Base-by-base conservation (phyloP, 2,329 filamentous ascomycete genomes). In the Thyridium curvatum region DNA sequence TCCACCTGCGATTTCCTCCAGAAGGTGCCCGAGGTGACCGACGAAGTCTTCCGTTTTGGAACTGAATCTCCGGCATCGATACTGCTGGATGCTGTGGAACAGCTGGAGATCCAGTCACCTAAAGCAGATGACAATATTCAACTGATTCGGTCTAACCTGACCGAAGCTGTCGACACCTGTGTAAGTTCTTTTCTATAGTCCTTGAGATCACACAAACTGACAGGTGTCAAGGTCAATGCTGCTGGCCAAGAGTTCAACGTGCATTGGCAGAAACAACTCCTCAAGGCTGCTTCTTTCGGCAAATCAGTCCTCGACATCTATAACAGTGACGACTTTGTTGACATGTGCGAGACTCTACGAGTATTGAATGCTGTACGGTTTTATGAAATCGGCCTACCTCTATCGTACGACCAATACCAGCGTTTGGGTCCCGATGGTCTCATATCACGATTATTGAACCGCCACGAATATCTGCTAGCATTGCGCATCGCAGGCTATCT, bases 61-160 rank as follows among this genome's bases (percentile, higher is more conserved):
- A 93, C 91, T 3, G 87, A 88, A 40, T 91, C 89, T 0, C 81
- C 93, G 3, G 87, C 91, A 4, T 91, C 91, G 0, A 87, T 97
- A n/a, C 69, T 98, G 3, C 72, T 98, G 0, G 93, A 98, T 59
- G 93, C 93, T 1, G 84, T 94, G 3, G 85, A 89, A 39, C 84
- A 96, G 52, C 72, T 98, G 4, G 91, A 97, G 52, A 81, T 86
- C 46, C 89, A 95, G 56, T 97, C 91, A 0, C 91, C 93, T 2
- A 97, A 96, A 61, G 93, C 93, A 8, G 93, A 98, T 53, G 93
- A 98, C 53, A 91, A 96, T 48, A 96, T 98, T 41, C 93, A 97
- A 55, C 76, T 95, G 3, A 98, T 98, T 51, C 78, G 88, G 32
- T 74, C 86, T 0, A 89, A 84, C 50, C 74, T 98, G 3, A 88